phyloP scores from a whole-genome alignment of 768 basidiomycete species.

The Leccinellum rugosiceps region DNA sequence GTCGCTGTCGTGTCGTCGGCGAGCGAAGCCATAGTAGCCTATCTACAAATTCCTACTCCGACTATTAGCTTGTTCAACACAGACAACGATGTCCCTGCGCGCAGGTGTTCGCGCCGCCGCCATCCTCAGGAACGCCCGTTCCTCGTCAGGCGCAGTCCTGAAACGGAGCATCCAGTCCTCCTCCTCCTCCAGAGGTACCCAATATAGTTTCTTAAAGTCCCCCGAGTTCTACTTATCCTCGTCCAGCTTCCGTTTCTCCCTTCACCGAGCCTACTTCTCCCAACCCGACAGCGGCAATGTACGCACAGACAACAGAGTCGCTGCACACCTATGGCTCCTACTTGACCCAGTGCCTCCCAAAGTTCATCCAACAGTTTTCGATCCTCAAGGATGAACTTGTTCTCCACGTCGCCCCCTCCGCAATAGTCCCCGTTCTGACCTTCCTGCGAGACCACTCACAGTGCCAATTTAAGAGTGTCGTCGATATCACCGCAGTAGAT shows the following conservation, averaged over 20 bases:
- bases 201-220: neutral
- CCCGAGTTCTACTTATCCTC: constrained; percentile 8
- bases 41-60: constrained; percentile 28
- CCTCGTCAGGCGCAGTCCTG: constrained; percentile 23
- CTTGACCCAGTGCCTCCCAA: constrained; percentile 88
- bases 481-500: constrained; percentile 96
- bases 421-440: constrained; percentile 77
- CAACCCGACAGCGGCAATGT: constrained; percentile 74
- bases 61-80: constrained; percentile 4
- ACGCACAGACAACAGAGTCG: constrained; percentile 68
- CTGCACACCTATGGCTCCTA: constrained; percentile 94
- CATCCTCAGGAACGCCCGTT: constrained; percentile 39
- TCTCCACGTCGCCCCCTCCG: constrained; percentile 81
- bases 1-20: constrained; percentile 28
- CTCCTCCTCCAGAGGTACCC: constrained; percentile 45
- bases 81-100: constrained; percentile 40
- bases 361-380: constrained; percentile 97
- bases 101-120: constrained; percentile 43
- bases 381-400: constrained; percentile 95
- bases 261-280: constrained; percentile 89
- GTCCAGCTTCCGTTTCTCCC: constrained; percentile 64
- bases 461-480: constrained; percentile 88
- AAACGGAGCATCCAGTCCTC: constrained; percentile 49
- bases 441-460: constrained; percentile 96
- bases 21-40: constrained; percentile 25